A percentile compares a stretch with the other conserved stretches of the same genome.
Conservation (phyloP, 2,329 filamentous ascomycete species). For the Botrytis deweyae region DNA sequence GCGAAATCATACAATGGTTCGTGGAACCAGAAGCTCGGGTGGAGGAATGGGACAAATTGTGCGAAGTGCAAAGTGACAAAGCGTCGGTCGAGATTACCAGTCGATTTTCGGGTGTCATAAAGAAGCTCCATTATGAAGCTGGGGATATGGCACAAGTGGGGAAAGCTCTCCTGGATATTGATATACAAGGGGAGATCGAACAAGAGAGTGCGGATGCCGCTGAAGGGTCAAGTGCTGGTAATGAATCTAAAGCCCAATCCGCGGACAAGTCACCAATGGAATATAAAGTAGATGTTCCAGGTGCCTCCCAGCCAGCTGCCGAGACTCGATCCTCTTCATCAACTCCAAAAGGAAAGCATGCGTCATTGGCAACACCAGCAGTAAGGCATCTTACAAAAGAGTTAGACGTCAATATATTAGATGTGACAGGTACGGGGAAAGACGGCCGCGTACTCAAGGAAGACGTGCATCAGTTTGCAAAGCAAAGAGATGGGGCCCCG, state of each 20-base stretch:
- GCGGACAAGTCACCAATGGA: neutral
- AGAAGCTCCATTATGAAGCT: conserved; percentile 91
- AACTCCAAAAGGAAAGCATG: conserved; percentile 55
- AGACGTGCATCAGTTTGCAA: conserved; percentile 74
- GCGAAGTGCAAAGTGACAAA: conserved; percentile 98
- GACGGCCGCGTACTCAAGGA: conserved; percentile 92
- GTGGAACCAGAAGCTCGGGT: conserved; percentile 93
- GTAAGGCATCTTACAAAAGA: conserved; percentile 86
- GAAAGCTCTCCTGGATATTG: conserved; percentile 91
- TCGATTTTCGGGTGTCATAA: conserved; percentile 90
- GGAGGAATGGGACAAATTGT: conserved; percentile 96
- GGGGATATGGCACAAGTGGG: conserved; percentile 97
- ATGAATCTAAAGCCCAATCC: conserved; percentile 26
- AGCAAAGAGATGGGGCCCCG: conserved; percentile 48
- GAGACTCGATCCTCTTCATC: neutral
- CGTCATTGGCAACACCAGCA: conserved; percentile 82
- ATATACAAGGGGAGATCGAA: conserved; percentile 77
- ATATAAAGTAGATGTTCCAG: conserved; percentile 14
- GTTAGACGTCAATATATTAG: conserved; percentile 71
- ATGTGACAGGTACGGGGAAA: conserved; percentile 81
- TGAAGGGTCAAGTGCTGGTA: conserved; percentile 36
- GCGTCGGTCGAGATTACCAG: conserved; percentile 90
- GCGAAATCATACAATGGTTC: conserved; percentile 99
- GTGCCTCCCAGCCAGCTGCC: conserved; percentile 10
- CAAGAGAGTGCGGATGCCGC: conserved; percentile 54